Evolutionary conservation across 2,329 filamentous ascomycete genomes (phyloP).

Genomic region (Sarocladium strictum): DNA sequence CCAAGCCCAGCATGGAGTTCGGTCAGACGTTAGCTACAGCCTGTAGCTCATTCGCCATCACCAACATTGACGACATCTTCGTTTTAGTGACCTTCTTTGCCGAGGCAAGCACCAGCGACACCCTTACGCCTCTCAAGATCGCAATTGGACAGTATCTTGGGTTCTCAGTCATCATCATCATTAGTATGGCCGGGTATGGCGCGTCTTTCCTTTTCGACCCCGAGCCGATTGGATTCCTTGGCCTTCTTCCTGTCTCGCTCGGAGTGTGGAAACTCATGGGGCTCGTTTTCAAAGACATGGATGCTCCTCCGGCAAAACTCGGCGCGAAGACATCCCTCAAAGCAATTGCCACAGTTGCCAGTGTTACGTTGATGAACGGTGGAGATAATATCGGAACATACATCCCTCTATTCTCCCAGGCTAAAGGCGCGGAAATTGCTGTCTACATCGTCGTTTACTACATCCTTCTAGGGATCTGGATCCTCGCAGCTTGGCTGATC

Average conservation of each 20-base stretch:
- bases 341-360: constrained; percentile 22
- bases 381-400: constrained; percentile 30
- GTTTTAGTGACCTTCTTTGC: constrained; percentile 31
- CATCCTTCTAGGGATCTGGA: constrained; percentile 26
- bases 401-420: constrained; percentile 27
- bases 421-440: constrained; percentile 23
- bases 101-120: constrained; percentile 22
- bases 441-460: constrained; percentile 27
- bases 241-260: constrained; percentile 25
- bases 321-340: constrained; percentile 13
- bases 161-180: constrained; percentile 26
- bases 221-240: constrained; percentile 29
- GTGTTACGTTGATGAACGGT: constrained; percentile 28
- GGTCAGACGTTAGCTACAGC: constrained; percentile 20
- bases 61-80: constrained; percentile 31
- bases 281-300: constrained; percentile 16
- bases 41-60: constrained; percentile 22
- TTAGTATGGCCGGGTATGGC: constrained; percentile 29
- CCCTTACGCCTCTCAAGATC: constrained; percentile 18
- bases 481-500: constrained; percentile 21
- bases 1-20: constrained; percentile 13
- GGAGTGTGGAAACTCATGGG: constrained; percentile 23
- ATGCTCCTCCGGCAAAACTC: constrained; percentile 11
- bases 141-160: constrained; percentile 23
- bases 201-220: constrained; percentile 23